Evolutionary conservation across 495 filamentous ascomycete species (phyloP).

Genomic region (Gamarada debralockiae): DNA sequence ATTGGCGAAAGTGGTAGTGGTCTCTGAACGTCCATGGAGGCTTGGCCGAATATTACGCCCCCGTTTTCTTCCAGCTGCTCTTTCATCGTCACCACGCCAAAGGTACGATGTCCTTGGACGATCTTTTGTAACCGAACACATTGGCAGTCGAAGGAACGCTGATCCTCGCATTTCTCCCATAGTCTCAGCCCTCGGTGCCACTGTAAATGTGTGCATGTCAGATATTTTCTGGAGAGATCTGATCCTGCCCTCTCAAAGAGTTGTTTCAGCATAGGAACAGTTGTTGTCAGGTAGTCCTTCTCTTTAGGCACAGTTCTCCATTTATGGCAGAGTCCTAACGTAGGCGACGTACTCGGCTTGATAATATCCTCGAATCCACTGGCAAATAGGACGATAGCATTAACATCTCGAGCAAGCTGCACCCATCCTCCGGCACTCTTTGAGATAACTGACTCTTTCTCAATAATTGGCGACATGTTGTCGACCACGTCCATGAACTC

Average conservation of each 20-base stretch:
- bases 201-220: background rate
- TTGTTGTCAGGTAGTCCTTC: slow-evolving; percentile 1
- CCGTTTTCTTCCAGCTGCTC: background rate
- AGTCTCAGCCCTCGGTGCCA: background rate
- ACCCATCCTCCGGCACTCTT: background rate
- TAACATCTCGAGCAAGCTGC: background rate
- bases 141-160: background rate
- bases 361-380: slow-evolving; percentile 5
- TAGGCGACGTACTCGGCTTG: background rate
- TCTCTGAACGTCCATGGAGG: too few species aligned
- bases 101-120: background rate
- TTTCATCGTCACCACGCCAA: background rate
- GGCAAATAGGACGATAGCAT: slow-evolving; percentile 1
- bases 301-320: slow-evolving; percentile 1
- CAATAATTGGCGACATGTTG: background rate
- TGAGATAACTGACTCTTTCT: slow-evolving; percentile 1
- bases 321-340: background rate
- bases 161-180: background rate
- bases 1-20: too few species aligned
- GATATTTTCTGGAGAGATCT: background rate
- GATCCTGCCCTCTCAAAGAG: slow-evolving; percentile 1
- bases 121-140: slow-evolving; percentile 1
- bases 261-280: background rate
- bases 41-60: background rate
- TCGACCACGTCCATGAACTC: slow-evolving; percentile 1